Evolutionary conservation across 805 yeast species (phyloP), one percentile per base, ranked within the genome.

Genomic region (Saturnispora saitoi): DNA sequence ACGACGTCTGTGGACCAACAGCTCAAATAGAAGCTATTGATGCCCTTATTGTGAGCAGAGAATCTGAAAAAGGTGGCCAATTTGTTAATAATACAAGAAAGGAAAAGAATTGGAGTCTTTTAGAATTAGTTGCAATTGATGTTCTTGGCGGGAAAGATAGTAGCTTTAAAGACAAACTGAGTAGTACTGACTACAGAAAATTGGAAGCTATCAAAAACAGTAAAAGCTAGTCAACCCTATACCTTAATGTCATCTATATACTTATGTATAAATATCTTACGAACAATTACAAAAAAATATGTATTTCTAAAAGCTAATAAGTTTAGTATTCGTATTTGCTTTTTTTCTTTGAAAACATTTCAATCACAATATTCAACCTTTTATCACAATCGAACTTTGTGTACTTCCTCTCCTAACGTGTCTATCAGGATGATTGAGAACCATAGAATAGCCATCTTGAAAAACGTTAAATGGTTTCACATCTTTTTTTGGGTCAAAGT

Each of bases 1-100:
- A 80, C 51, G 98, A 93, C 61, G 75, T 90, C 0, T 89, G 95
- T 66, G 99, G 99, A 0, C 99, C 98, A 4, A 89, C 99, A 0
- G 95, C 88, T 0, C 72, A 75, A 11, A 72, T 84, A 2, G 71
- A 73, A 12, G 81, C 80, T 43, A 86, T 93, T 36, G 86, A 90
- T 55, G 83, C 89, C 0, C 71, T 93, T 37, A 80, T 91, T 0
- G 79, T 93, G 3, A 86, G 95, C 54, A 71, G 78, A 40, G 99
- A 93, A 58, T 83, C 97, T 0, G 65, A 71, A 0, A 61, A 72
- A 9, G 98, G 98, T 2, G 98, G 86, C 0, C 75, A 68, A 0
- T 70, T 71, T 49, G 83, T 93, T 40, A 93, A 95, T 59, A 68
- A 77, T 12, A 72, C 72, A 34, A 75, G 99, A 55, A 46, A 50